Percentiles rank a stretch among this genome's conserved stretches.
Evolutionary conservation across 257 asterid genomes (phyloP).

Genomic region (Salvia rosmarinus): DNA sequence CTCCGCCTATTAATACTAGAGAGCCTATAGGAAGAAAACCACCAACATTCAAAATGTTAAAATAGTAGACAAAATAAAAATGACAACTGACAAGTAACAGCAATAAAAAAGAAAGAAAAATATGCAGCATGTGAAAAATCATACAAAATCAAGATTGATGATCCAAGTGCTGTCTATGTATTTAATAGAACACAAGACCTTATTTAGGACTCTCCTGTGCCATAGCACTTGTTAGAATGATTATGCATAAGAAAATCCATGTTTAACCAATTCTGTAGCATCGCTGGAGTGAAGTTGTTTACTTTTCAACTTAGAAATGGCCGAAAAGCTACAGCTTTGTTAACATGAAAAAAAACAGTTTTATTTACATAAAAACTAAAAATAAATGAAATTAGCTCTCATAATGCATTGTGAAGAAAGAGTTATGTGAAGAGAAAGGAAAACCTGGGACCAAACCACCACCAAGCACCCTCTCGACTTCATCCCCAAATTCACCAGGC

Average conservation of each 20-base stretch:
- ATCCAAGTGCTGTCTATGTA: not conserved
- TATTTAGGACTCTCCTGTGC: not conserved
- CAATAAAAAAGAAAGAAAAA: not conserved
- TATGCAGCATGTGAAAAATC: slow-evolving; percentile 16
- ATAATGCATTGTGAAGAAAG: slow-evolving; percentile 15
- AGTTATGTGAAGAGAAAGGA: not conserved
- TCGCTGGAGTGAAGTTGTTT: not conserved
- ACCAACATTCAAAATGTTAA: slow-evolving; percentile 10
- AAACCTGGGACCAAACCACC: slow-evolving; percentile 98
- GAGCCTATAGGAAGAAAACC: slow-evolving; percentile 58
- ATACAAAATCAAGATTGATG: slow-evolving; percentile 11
- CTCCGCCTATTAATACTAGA: slow-evolving; percentile 91
- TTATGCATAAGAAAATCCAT: not conserved
- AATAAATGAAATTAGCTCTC: not conserved
- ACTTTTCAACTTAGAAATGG: not conserved
- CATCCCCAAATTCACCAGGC: slow-evolving; percentile 86
- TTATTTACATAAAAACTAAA: too few species aligned
- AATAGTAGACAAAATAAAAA: not conserved
- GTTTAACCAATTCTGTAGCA: slow-evolving; percentile 8
- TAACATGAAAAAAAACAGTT: too few species aligned
- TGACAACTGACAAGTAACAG: not conserved
- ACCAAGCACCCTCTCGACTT: slow-evolving; percentile 95
- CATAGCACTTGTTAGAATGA: not conserved
- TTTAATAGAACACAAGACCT: not conserved
- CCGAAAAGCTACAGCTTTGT: not conserved